Evolutionary conservation across 768 basidiomycete species (phyloP).

Genomic region (Arthromyces matolae): DNA sequence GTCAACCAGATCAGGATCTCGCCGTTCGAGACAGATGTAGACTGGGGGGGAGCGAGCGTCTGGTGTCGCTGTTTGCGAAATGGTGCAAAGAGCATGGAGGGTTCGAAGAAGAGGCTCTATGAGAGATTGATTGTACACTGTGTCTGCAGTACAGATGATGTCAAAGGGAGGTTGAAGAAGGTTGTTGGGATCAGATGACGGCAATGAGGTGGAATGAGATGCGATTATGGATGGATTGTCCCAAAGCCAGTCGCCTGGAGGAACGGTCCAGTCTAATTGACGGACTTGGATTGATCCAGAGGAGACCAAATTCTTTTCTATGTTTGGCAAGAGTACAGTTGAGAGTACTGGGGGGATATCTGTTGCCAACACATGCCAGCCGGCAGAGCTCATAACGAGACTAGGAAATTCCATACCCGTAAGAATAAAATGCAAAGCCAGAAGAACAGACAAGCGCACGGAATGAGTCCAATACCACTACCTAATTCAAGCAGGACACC

Average conservation of each 20-base stretch:
- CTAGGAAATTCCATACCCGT: no score
- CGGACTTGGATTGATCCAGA: constrained; percentile 54
- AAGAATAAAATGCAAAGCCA: constrained; percentile 1
- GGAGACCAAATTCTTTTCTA: constrained; percentile 44
- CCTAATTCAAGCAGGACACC: constrained; percentile 70
- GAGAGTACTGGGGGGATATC: constrained; percentile 64
- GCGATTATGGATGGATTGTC: constrained; percentile 35
- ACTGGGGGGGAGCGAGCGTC: constrained; percentile 41
- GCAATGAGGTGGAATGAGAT: constrained; percentile 20
- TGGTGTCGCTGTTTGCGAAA: constrained; percentile 28
- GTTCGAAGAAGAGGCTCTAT: constrained; percentile 68
- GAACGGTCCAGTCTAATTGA: constrained; percentile 68
- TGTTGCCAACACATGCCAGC: constrained; percentile 75
- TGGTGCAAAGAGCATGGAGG: constrained; percentile 47
- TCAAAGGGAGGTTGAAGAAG: constrained; percentile 59
- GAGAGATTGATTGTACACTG: constrained; percentile 64
- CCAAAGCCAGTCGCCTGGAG: constrained; percentile 57
- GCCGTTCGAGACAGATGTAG: constrained; percentile 69
- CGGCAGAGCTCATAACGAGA: constrained; percentile 62
- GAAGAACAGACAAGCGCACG: constrained; percentile 40
- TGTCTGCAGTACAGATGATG: constrained; percentile 81
- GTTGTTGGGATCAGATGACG: constrained; percentile 6
- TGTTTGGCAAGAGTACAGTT: constrained; percentile 61
- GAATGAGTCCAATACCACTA: constrained; percentile 75
- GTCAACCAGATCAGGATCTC: constrained; percentile 67